Evolutionary conservation across 1,284 basidiomycete species (phyloP), one percentile per base, ranked within the genome.

Genomic region (Ustilago curta): DNA sequence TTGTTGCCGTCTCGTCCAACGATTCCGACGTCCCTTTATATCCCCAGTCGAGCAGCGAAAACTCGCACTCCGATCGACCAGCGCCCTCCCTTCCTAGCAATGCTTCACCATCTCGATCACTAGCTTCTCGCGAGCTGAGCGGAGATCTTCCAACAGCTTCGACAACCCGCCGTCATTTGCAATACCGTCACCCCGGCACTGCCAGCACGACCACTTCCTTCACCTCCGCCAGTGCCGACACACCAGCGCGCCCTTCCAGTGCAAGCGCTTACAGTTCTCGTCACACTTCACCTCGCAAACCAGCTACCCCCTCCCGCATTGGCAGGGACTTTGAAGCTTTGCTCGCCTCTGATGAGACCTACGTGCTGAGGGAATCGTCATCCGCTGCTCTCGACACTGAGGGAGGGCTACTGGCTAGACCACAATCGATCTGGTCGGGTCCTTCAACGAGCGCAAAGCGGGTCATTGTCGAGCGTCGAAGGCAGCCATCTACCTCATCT

Each of bases 281-380:
- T 32, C 58, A 23, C 35, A 45, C 48, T 21, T 60, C 64, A 11
- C 57, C 67, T n/a, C 54, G 56, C 47, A 73, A 65, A 44, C 19
- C 31, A 19, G 23, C 51, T 18, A 52, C 54, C 27, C 59, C 60
- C 6, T 52, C 59, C 8, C 70, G 67, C 16, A 78, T 76, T 31
- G 70, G 69, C 12, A 70, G 69, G 23, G 63, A 59, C 48, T 80
- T 80, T 45, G 78, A 80, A 47, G 69, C 66, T 4, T 35, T 78
- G 25, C 71, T 80, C 19, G 69, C 68, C 2, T 77, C 74, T 6
- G 68, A 76, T 66, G 63, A 80, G 52, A 80, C 78, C 21, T 73
- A 67, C 49, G 64, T 76, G 25, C 43, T 78, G 4, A 73, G 63
- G 57, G 73, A 77, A 9, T 65, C 59, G 1, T 52, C 69, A 32